Percentiles rank a stretch among this genome's conserved stretches.
phyloP scores from a whole-genome alignment of 345 rosid genomes.

The Corchorus capsularis region DNA sequence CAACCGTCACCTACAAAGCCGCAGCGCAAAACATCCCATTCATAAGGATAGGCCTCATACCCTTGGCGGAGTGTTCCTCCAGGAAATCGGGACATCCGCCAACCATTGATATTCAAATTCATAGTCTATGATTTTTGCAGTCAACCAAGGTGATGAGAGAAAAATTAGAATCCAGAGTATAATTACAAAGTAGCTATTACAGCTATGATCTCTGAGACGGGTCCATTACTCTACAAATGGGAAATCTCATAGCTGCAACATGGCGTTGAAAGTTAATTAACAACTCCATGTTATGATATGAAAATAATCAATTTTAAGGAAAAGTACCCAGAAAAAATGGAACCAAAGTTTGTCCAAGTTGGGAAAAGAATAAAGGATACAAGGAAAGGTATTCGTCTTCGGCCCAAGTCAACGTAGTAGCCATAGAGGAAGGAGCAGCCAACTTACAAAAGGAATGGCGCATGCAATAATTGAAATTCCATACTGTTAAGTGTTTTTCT shows the following conservation, averaged over 20 bases:
- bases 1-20: background rate
- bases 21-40: constrained; percentile 1
- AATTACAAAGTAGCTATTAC: background rate
- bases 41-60: constrained; percentile 1
- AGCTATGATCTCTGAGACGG: background rate
- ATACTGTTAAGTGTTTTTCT: too few relatives aligned
- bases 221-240: background rate
- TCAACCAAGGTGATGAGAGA: background rate
- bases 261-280: background rate
- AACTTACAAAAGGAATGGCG: too few relatives aligned
- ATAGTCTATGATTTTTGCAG: background rate
- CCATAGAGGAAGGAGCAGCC: too few relatives aligned
- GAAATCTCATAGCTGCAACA: background rate
- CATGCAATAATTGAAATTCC: too few relatives aligned
- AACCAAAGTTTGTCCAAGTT: background rate
- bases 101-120: background rate
- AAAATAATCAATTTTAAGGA: background rate
- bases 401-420: too few relatives aligned
- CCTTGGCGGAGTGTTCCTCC: background rate
- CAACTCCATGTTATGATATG: background rate
- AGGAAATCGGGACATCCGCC: background rate
- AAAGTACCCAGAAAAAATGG: background rate
- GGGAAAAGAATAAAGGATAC: too few relatives aligned
- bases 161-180: background rate
- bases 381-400: too few relatives aligned